Evolutionary conservation across 2,329 filamentous ascomycete species (phyloP), one percentile per base, ranked within the genome.

Genomic region (Exophiala viscosa): DNA sequence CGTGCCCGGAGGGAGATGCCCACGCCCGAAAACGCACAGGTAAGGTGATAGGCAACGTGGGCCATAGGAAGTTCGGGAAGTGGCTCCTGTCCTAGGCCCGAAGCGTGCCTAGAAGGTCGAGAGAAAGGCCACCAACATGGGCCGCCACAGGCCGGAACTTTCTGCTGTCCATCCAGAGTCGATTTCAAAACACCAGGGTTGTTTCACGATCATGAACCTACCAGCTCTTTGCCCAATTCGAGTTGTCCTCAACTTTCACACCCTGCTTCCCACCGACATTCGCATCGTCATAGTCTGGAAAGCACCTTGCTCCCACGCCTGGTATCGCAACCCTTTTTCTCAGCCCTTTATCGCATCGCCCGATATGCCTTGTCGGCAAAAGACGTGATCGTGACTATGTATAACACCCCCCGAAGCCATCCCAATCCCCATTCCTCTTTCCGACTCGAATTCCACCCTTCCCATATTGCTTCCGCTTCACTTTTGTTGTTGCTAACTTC

Each of bases 201-300:
- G 20, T 42, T 42, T 48, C 35, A 47, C 39, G 48, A 55, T 46
- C 48, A 52, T 23, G 51, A 54, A 52, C 33, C 43, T 48, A 32
- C 38, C 36, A 48, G 50, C 41, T 23, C 39, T 45, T 51, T 48
- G 44, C 38, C 50, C 50, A 39, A 33, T 39, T 35, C 48, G 50
- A 23, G 18, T 8, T 17, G 45, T 54, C 18, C 18, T 41, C 31
- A 33, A 20, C 32, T 40, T 15, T 28, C 34, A 15, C 47, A 35
- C 31, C 15, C 44, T 33, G 35, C 11, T 31, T 38, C 34, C 31
- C 34, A 44, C 34, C 48, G 36, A 38, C 47, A 50, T 40, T 33
- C 20, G 17, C 17, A 18, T 48, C 48, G 48, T 44, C 48, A 48
- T 52, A 18, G 15, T 17, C 18, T 28, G 32, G 17, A 20, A 39